Percentiles rank a stretch among this genome's conserved stretches.
phyloP scores from a whole-genome alignment of 495 filamentous ascomycete genomes.

The Aspergillus homomorphus region DNA sequence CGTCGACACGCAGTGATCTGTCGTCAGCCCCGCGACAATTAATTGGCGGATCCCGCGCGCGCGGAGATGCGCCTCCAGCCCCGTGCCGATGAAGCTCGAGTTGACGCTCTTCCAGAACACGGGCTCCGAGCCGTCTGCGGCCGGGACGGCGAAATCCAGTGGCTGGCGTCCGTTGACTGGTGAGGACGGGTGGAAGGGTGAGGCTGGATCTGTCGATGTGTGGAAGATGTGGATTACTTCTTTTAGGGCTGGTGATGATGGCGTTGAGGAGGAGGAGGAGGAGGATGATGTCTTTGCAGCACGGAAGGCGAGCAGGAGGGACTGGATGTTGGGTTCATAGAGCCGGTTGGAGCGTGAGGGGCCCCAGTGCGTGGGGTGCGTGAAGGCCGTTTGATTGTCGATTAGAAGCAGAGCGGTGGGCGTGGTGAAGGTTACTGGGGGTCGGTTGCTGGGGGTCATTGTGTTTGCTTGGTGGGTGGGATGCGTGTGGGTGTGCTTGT shows the following conservation, averaged over 20 bases:
- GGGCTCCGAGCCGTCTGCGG: conserved; percentile 38
- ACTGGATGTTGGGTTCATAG: conserved; percentile 42
- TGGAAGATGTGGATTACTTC: conserved; percentile 50
- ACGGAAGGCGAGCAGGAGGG: conserved; percentile 43
- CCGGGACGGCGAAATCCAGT: conserved; percentile 37
- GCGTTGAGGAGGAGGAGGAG: too few relatives aligned
- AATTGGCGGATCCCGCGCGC: conserved; percentile 36
- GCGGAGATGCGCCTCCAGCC: conserved; percentile 38
- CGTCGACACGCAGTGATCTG: conserved; percentile 52
- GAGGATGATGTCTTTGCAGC: conserved; percentile 13
- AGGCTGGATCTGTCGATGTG: conserved; percentile 32
- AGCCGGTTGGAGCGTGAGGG: conserved; percentile 41
- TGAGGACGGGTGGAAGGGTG: conserved; percentile 33
- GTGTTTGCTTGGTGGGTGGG: not conserved
- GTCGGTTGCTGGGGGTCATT: not conserved
- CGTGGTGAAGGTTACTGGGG: conserved; percentile 19
- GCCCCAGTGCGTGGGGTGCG: conserved; percentile 43
- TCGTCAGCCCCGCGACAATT: conserved; percentile 43
- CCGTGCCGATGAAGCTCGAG: conserved; percentile 47
- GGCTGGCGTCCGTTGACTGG: conserved; percentile 32
- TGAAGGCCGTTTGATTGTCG: conserved; percentile 55
- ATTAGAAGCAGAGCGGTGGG: conserved; percentile 56
- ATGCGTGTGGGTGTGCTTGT: conserved; percentile 1
- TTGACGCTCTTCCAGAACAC: conserved; percentile 48
- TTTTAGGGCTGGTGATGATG: conserved; percentile 2